These are phyloP conservation scores for Reticulascus tulasneorum DNA, from an alignment of 2,329 filamentous ascomycete genomes.

Conservation along the genomic window DNA sequence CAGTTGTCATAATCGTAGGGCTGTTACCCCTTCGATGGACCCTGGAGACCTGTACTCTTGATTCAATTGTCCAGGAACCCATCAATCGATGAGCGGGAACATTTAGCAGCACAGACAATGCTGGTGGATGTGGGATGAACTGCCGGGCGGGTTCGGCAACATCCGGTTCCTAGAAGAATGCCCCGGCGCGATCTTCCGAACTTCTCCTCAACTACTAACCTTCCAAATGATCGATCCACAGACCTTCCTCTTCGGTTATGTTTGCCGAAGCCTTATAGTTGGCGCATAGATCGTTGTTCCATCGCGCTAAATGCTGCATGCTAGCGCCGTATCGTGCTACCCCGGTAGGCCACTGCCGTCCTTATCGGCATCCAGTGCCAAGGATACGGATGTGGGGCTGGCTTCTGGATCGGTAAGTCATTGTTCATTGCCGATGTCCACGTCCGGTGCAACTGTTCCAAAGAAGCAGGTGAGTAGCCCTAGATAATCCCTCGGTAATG, in stretches of 20 bases:
- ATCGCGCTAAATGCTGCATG: background rate
- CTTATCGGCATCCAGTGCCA: background rate
- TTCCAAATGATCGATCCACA: background rate
- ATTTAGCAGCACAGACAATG: background rate
- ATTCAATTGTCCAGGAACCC: background rate
- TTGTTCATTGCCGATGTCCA: too few species aligned
- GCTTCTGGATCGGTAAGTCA: too few species aligned
- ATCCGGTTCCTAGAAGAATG: background rate
- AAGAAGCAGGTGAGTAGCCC: too few species aligned
- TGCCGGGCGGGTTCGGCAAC: background rate
- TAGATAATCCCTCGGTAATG: too few species aligned
- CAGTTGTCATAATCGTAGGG: too few species aligned
- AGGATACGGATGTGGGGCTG: background rate
- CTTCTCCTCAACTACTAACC: background rate
- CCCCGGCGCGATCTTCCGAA: constrained; percentile 1
- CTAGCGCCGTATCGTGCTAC: constrained; percentile 4
- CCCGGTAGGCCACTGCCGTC: too few species aligned
- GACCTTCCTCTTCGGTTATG: constrained; percentile 7
- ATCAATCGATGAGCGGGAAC: background rate
- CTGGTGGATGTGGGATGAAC: background rate
- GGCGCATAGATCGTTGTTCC: background rate
- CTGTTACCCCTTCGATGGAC: too few species aligned
- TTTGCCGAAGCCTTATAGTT: background rate
- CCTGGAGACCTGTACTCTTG: too few species aligned
- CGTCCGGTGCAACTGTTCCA: too few species aligned